Evolutionary conservation across 805 yeast species (phyloP).

Genomic region (Debaryomyces prosopidis): DNA sequence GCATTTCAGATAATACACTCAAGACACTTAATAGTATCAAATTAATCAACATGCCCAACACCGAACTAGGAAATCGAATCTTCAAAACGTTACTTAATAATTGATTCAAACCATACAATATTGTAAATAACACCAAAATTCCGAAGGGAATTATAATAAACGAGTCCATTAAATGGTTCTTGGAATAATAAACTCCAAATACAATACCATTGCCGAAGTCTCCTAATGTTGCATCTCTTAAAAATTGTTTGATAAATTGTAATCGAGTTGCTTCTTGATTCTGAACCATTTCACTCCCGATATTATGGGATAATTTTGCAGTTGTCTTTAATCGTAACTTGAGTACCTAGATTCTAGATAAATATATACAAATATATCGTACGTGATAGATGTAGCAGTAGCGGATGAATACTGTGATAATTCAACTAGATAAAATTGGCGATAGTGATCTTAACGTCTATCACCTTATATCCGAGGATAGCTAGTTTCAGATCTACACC

Average conservation of each 20-base stretch:
- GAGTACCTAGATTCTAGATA: too few relatives aligned
- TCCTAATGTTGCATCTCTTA: background rate
- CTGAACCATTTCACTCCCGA: too few relatives aligned
- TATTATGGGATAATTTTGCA: too few relatives aligned
- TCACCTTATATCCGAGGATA: too few relatives aligned
- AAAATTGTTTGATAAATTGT: background rate
- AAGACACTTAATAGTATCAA: conserved; percentile 45
- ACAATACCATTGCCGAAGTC: conserved; percentile 16
- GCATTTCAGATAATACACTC: conserved; percentile 22
- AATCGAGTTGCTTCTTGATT: background rate
- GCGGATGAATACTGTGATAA: too few relatives aligned
- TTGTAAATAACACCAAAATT: conserved; percentile 40
- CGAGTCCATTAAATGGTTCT: conserved; percentile 37
- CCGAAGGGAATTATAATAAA: conserved; percentile 53
- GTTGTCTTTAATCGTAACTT: too few relatives aligned
- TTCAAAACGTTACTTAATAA: conserved; percentile 43
- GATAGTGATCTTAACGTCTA: too few relatives aligned
- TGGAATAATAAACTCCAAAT: conserved; percentile 35
- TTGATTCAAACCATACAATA: conserved; percentile 55
- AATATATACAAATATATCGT: too few relatives aligned
- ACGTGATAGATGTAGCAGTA: too few relatives aligned
- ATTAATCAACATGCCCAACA: conserved; percentile 64
- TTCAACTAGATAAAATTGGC: too few relatives aligned
- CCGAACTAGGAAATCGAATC: conserved; percentile 68
- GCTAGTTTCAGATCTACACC: too few relatives aligned